Percentiles rank a stretch among this genome's conserved stretches.
These are phyloP conservation scores for Triticum timopheevii DNA, from an alignment of 176 grass and related monocot species.

Conservation along the genomic window DNA sequence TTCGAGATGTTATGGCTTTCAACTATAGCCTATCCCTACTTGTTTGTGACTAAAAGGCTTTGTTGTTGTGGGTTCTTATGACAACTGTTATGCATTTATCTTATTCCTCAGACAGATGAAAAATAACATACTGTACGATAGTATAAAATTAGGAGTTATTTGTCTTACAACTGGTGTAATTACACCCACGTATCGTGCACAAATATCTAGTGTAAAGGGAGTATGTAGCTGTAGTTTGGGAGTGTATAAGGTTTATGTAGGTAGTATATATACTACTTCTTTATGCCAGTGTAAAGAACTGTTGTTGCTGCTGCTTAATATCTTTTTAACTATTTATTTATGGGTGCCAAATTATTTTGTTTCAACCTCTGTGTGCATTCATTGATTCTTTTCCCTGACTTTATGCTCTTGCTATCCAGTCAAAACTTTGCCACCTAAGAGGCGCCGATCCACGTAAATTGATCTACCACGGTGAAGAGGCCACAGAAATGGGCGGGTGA, in stretches of 20 bases:
- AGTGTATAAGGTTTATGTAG: conserved; percentile 3
- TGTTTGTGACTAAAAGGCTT: too few relatives aligned
- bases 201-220: not conserved
- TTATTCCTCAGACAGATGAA: conserved; percentile 16
- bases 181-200: not conserved
- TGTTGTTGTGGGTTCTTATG: not conserved
- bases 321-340: not conserved
- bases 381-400: conserved; percentile 15
- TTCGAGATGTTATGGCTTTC: too few relatives aligned
- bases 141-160: not conserved
- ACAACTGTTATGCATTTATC: conserved; percentile 14
- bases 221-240: not conserved
- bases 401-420: conserved; percentile 43
- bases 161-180: not conserved
- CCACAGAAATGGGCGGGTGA: conserved; percentile 98
- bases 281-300: not conserved
- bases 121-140: not conserved
- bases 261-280: not conserved
- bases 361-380: not conserved
- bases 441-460: conserved; percentile 60
- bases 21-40: too few relatives aligned
- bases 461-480: conserved; percentile 79
- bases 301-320: conserved; percentile 19
- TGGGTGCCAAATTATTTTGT: not conserved
- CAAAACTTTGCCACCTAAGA: conserved; percentile 79